Base-by-base conservation (phyloP, 495 filamentous ascomycete genomes). In the Daldinia vernicosa region DNA sequence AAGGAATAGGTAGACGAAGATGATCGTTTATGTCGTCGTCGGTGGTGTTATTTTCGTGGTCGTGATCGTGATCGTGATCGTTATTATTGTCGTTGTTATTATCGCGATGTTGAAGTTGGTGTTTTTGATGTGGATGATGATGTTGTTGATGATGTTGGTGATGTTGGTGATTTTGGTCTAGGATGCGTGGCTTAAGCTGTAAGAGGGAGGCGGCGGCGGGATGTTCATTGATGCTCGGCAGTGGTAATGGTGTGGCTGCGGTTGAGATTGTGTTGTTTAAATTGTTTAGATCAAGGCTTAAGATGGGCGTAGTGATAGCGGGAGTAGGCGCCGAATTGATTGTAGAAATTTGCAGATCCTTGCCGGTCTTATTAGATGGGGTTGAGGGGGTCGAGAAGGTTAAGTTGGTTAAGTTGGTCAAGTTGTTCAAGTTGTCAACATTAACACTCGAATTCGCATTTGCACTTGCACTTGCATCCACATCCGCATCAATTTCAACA, bases 211-310 rank as follows among this genome's bases (percentile, higher is more conserved):
- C 62, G 27, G 72, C 66, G 30, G 69, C 66, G 14, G 56, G 51
- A 51, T 72, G 22, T 30, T 75, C 75, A 67, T 68, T 54, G 45
- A 77, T 76, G 52, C 73, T 72, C 2, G 75, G 70, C 1, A 77
- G 63, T 51, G 70, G 70, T 1, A 77, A 63, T 45, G 70, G 56
- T 30, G 67, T 59, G 27, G 37, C 58, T 64, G 40, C 52, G 39
- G 45, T 66, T 12, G 50, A 63, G 55, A 33, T 64, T 51, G 51
- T 43, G 17, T 19, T 43, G 50, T 60, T 66, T 27, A 40, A 30
- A 22, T 19, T 43, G 50, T 60, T 66, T 27, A 40, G 35, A 37
- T 70, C 40, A 19, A 56, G 63, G 40, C 22, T 62, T 33, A 47
- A 62, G 26, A 22, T 55, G 43, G 69, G 32, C 26, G 50, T 35